Evolutionary conservation across 2,329 filamentous ascomycete genomes (phyloP), one percentile per base, ranked within the genome.

Genomic region (Pseudogymnoascus sp.): DNA sequence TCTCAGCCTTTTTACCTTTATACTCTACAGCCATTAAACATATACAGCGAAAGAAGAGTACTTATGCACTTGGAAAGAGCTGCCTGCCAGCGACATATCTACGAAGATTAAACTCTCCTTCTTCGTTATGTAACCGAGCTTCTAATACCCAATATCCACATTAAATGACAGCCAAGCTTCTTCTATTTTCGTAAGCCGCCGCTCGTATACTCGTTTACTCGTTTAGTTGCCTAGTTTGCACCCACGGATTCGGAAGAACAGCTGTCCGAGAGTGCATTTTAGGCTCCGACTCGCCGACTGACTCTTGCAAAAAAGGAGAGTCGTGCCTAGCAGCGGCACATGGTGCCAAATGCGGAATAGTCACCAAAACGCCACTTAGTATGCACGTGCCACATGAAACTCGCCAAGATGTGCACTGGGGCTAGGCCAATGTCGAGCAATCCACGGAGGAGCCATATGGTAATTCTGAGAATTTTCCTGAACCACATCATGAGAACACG

Each of bases 161-260:
- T 52, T 19, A 52, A 52, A 52, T 52, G 45, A 19, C 26, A 33
- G 45, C 45, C 45, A 52, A 52, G 45, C 45, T 30, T 52, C 45
- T 13, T 28, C 45, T 19, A 34, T 12, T 52, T 30, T 52, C 26
- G 45, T 52, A 52, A 33, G 45, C 26, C 5, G 12, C 45, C 9
- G 5, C 23, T 30, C 7, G 21, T 48, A 10, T 19, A 2, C 26
- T 30, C 23, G 23, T 52, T 30, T 52, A 52, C 41, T 52, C 45
- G 45, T 52, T 30, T 30, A 2, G 15, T 30, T 52, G 45, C 23
- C 45, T 52, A 30, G 15, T 52, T 52, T 52, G 3, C n/a, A 8
- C 13, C 9, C 1, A 19, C 5, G 7, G 26, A 13, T 30, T 52
- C 45, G 45, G 45, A 52, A 52, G 23, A 30, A 19, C 26, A 9